Conservation (phyloP, 2,329 filamentous ascomycete species). For the Intubia oerlemansii region DNA sequence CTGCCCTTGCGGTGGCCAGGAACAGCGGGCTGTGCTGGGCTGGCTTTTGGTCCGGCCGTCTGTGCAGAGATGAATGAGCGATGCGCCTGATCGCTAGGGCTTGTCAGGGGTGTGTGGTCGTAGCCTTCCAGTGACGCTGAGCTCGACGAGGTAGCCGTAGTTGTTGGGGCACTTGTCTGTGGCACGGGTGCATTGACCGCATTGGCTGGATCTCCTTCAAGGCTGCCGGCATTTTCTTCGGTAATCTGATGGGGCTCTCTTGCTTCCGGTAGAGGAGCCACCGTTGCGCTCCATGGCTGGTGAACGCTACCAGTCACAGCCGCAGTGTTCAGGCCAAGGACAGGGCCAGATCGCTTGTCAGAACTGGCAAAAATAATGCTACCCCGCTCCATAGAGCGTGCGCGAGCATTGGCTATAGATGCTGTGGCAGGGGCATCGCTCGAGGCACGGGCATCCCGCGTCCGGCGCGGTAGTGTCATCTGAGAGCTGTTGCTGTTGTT, state of each 20-base stretch:
- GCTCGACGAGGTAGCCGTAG: conserved; percentile 28
- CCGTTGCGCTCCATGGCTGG: conserved; percentile 12
- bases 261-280: too few relatives aligned
- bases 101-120: conserved; percentile 27
- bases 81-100: conserved; percentile 29
- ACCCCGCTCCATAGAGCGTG: conserved; percentile 41
- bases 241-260: too few relatives aligned
- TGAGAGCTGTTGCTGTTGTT: neutral
- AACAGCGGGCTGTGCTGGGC: neutral
- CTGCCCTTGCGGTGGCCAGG: conserved; percentile 13
- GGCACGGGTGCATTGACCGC: too few relatives aligned
- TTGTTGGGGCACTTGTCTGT: conserved; percentile 20
- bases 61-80: conserved; percentile 4
- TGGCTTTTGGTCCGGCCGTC: neutral
- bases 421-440: too few relatives aligned
- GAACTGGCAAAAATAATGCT: conserved; percentile 27
- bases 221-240: too few relatives aligned
- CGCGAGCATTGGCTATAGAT: conserved; percentile 29
- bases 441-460: conserved; percentile 17
- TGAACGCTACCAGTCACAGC: conserved; percentile 38
- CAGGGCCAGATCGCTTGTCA: conserved; percentile 43
- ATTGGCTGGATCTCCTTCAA: too few relatives aligned
- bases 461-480: too few relatives aligned
- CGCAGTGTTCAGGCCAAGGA: conserved; percentile 39
- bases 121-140: conserved; percentile 23